Conservation (phyloP, 1,284 basidiomycete genomes). For the Tremellales sp. region DNA sequence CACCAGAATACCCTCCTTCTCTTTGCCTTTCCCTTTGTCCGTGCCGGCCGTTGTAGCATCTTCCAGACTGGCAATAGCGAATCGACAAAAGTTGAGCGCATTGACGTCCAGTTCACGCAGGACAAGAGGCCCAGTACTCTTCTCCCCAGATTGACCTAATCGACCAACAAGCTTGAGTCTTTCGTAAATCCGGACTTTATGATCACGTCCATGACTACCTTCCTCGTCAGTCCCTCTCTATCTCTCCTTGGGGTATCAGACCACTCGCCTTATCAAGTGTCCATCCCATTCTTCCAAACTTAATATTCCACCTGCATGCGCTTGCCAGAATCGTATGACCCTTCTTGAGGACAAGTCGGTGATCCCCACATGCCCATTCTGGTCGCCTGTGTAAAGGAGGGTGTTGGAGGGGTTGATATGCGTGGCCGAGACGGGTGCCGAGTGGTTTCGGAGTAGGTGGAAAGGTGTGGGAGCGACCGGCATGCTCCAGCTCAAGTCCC, state of each 20-base stretch:
- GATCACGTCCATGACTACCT: constrained; percentile 75
- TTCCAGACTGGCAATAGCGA: constrained; percentile 54
- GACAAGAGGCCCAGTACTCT: constrained; percentile 36
- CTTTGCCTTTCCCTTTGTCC: constrained; percentile 15
- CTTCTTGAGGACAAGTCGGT: constrained; percentile 69
- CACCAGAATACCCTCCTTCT: constrained; percentile 58
- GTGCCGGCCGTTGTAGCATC: not conserved
- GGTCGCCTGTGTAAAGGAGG: constrained; percentile 74
- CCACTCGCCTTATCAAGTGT: constrained; percentile 67
- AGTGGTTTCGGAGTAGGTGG: constrained; percentile 71
- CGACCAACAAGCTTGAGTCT: constrained; percentile 48
- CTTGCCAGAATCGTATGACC: constrained; percentile 66
- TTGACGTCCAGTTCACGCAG: constrained; percentile 74
- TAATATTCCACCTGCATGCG: constrained; percentile 70
- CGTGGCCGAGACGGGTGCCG: constrained; percentile 54
- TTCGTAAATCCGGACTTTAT: constrained; percentile 49
- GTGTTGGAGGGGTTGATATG: constrained; percentile 65
- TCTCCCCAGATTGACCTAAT: constrained; percentile 52
- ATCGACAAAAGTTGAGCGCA: constrained; percentile 82
- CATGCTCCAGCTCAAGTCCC: constrained; percentile 7
- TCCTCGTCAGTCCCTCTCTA: constrained; percentile 15
- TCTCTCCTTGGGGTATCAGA: too few relatives aligned
- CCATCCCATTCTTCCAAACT: constrained; percentile 68
- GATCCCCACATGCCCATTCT: constrained; percentile 63
- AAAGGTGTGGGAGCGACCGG: constrained; percentile 54